phyloP scores from a whole-genome alignment of 345 rosid species.

The Stellera chamaejasme region DNA sequence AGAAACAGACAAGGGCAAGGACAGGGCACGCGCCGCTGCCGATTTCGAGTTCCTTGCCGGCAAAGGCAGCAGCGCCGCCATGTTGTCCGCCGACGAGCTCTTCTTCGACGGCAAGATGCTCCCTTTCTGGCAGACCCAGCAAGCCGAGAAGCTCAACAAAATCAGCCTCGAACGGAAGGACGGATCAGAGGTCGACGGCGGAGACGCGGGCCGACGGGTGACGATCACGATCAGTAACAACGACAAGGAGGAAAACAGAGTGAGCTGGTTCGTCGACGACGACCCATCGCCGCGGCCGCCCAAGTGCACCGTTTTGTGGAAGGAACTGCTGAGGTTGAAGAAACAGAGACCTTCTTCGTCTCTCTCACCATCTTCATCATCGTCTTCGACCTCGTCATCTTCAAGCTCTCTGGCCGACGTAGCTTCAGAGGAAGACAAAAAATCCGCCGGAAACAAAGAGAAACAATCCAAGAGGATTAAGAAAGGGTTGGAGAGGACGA shows the following conservation, averaged over 20 bases:
- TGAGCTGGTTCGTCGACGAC: slow-evolving; percentile 78
- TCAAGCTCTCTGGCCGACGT: slow-evolving; percentile 37
- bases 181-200: slow-evolving; percentile 23
- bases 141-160: slow-evolving; percentile 55
- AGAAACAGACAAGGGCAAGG: slow-evolving; percentile 8
- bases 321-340: slow-evolving; percentile 79
- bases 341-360: slow-evolving; percentile 55
- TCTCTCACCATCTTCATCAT: slow-evolving; percentile 44
- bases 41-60: slow-evolving; percentile 84
- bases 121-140: slow-evolving; percentile 83
- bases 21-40: slow-evolving; percentile 26
- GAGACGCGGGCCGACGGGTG: not conserved
- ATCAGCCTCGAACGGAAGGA: slow-evolving; percentile 38
- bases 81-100: slow-evolving; percentile 82
- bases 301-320: slow-evolving; percentile 91
- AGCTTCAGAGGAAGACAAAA: slow-evolving; percentile 23
- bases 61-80: slow-evolving; percentile 33
- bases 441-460: slow-evolving; percentile 21
- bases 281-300: slow-evolving; percentile 98
- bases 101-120: slow-evolving; percentile 84
- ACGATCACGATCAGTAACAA: too few relatives aligned
- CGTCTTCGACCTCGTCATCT: slow-evolving; percentile 41
- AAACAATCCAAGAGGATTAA: slow-evolving; percentile 50
- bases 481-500: slow-evolving; percentile 63
- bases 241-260: slow-evolving; percentile 34